These are phyloP conservation scores for Begonia masoniana DNA, from an alignment of 306 rosid species.

Conservation along the genomic window DNA sequence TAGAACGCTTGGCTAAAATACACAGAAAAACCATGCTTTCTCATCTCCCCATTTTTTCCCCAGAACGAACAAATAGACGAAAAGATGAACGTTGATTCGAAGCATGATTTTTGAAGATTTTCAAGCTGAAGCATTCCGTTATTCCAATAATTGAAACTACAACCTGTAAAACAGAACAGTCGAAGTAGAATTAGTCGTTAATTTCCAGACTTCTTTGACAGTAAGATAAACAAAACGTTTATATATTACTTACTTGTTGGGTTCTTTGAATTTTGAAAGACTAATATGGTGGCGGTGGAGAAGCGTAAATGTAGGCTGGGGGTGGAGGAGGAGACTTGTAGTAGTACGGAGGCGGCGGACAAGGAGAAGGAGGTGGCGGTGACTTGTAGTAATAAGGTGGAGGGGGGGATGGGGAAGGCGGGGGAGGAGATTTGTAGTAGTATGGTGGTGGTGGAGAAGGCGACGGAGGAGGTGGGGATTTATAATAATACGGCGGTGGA, in stretches of 20 bases:
- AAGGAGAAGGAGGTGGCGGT: neutral
- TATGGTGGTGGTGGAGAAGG: neutral
- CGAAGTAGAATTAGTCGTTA: too few species aligned
- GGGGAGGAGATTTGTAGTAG: neutral
- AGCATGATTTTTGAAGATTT: neutral
- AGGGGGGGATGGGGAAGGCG: neutral
- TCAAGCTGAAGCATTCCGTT: neutral
- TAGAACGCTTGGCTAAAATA: too few species aligned
- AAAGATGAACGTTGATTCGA: too few species aligned
- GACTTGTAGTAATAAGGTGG: neutral
- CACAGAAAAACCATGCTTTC: too few species aligned
- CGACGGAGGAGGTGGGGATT: neutral
- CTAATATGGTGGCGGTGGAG: slow-evolving; percentile 1
- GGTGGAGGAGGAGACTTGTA: neutral
- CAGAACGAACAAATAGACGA: too few species aligned
- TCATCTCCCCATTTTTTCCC: too few species aligned
- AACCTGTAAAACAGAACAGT: neutral
- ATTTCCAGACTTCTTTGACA: too few species aligned
- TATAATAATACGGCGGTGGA: neutral
- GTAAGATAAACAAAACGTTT: too few species aligned
- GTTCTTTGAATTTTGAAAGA: neutral
- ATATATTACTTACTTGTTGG: neutral
- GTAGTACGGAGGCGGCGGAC: neutral
- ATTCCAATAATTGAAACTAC: neutral
- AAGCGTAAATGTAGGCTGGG: neutral